Base-by-base conservation (phyloP, 768 basidiomycete genomes). In the Mycena metata region DNA sequence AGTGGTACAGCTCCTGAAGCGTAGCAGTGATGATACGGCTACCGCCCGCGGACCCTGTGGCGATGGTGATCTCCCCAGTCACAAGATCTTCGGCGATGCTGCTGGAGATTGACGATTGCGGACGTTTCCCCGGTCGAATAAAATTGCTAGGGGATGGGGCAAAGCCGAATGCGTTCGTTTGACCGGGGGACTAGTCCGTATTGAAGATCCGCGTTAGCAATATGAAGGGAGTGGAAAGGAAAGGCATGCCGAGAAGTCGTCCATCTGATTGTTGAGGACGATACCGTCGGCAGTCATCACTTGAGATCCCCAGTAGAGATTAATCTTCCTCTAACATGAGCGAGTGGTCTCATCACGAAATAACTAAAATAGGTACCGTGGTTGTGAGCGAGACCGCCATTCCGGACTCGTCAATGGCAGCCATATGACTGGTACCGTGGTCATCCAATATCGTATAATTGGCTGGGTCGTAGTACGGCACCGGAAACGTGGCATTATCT, bases 11-110 rank as follows among this genome's bases (percentile, higher is more conserved):
- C 51, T 81, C 66, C 62, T 82, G 80, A 24, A 81, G 69, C 19
- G 80, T 82, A 13, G 79, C 76, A 12, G 81, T 82, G 68, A 81
- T 80, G 74, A 80, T 80, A 23, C 75, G 71, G 24, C 70, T 72
- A 13, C 81, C 81, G n/a, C 81, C 81, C 13, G 81, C 81, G 0
- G 77, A 76, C 30, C 81, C 81, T 1, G 81, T 82, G 9, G 81
- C 79, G 55, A 81, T 78, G 26, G 75, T 66, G 33, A 83, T 69
- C 54, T 79, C 74, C 10, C 81, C 81, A 0, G 74, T 76, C 0
- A 73, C 66, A 26, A 77, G 72, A 62, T 82, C 76, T 62, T 83
- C 82, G 9, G 78, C 80, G 59, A 83, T 80, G 26, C 76, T 76
- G 23, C 78, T 77, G 9, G 76, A 58, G 59, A 77, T 79, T n/a